Percentiles rank a stretch among this genome's conserved stretches.
These are phyloP conservation scores for Chenopodium quinoa DNA, from an alignment of 148 eudicot species.

Conservation along the genomic window DNA sequence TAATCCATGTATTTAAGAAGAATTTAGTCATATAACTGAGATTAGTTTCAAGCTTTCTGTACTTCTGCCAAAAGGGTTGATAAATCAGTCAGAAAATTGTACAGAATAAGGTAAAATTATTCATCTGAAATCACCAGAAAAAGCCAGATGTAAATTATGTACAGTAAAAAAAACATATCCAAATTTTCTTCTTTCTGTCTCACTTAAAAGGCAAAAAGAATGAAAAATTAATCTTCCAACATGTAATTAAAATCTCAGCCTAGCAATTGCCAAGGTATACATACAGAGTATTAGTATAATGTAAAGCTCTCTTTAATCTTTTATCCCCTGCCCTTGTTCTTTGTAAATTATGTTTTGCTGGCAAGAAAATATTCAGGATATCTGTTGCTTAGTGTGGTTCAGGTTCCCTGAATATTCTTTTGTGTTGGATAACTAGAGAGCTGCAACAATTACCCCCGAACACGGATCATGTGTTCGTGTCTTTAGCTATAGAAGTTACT, in stretches of 20 bases:
- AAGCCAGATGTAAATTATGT: background rate
- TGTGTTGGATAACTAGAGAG: no score
- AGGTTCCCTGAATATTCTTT: background rate
- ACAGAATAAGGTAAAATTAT: conserved; percentile 10
- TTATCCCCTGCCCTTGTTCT: background rate
- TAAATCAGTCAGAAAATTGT: background rate
- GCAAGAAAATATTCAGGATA: background rate
- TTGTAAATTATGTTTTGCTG: background rate
- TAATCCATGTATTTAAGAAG: conserved; percentile 28
- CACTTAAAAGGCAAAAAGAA: background rate
- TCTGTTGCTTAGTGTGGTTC: background rate
- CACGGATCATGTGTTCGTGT: no score
- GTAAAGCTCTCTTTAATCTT: background rate
- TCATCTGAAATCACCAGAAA: background rate
- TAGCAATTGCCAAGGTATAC: background rate
- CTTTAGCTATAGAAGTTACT: no score
- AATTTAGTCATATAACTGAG: background rate
- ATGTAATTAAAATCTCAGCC: conserved; percentile 5
- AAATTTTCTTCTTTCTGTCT: background rate
- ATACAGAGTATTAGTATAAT: background rate
- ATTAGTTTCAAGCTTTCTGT: conserved; percentile 13
- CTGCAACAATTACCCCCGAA: no score
- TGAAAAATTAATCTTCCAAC: background rate
- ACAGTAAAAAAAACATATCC: no score
- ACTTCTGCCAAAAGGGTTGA: background rate